Percentiles rank a stretch among this genome's conserved stretches.
phyloP scores from a whole-genome alignment of 1,284 basidiomycete genomes.

The Cryptococcus sp. region DNA sequence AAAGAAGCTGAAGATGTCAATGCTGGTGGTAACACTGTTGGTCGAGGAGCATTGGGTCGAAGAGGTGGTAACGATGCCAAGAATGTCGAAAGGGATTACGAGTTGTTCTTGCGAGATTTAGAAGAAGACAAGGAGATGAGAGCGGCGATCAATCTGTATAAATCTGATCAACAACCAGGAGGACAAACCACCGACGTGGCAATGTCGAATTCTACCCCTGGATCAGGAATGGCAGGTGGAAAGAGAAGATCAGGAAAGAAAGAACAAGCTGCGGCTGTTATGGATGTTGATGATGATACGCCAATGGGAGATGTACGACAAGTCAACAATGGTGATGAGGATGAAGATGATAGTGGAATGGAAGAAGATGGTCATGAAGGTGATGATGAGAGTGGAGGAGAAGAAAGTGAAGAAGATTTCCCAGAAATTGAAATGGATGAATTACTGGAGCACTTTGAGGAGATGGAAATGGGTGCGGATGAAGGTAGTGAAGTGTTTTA shows the following conservation, averaged over 20 bases:
- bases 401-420: slow-evolving; percentile 78
- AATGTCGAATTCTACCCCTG: slow-evolving; percentile 44
- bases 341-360: slow-evolving; percentile 29
- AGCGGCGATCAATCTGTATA: slow-evolving; percentile 82
- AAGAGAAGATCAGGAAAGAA: slow-evolving; percentile 52
- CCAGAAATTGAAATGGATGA: slow-evolving; percentile 83
- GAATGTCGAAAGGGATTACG: slow-evolving; percentile 96
- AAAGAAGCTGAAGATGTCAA: slow-evolving; percentile 81
- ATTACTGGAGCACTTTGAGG: slow-evolving; percentile 84
- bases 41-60: slow-evolving; percentile 79
- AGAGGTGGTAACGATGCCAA: slow-evolving; percentile 85
- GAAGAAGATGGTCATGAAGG: slow-evolving; percentile 49
- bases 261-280: slow-evolving; percentile 55
- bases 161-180: slow-evolving; percentile 48
- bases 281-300: slow-evolving; percentile 64
- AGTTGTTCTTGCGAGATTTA: slow-evolving; percentile 88
- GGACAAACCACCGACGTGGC: slow-evolving; percentile 35
- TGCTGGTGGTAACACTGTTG: slow-evolving; percentile 55
- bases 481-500: slow-evolving; percentile 6
- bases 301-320: background rate
- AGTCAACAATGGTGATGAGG: slow-evolving; percentile 28
- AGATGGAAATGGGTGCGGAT: slow-evolving; percentile 45
- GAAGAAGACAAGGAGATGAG: slow-evolving; percentile 97
- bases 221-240: slow-evolving; percentile 52
- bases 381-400: slow-evolving; percentile 43